Conservation (phyloP, 352 stramenopile species). For the Phytophthora palmivora region DNA sequence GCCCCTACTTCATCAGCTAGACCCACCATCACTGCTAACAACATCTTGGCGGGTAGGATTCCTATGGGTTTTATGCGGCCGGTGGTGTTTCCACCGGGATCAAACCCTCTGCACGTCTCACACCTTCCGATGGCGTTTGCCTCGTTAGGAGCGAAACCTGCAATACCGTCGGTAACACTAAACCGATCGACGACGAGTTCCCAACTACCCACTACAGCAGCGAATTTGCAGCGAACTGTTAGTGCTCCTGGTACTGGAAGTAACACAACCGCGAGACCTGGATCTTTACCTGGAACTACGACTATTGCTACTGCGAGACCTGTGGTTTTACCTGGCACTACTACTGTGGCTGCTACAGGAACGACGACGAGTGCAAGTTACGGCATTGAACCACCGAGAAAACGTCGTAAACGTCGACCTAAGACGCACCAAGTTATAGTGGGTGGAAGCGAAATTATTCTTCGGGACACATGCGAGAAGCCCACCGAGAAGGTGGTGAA, state of each 20-base stretch:
- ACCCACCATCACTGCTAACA: conserved; percentile 16
- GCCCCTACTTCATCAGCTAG: neutral
- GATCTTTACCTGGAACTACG: conserved; percentile 1
- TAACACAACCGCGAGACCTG: conserved; percentile 1
- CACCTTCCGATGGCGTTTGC: conserved; percentile 38
- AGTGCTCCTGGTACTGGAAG: conserved; percentile 17
- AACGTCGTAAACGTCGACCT: conserved; percentile 45
- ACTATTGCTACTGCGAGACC: neutral
- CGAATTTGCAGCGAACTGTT: conserved; percentile 10
- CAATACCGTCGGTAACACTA: conserved; percentile 28
- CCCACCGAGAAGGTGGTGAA: conserved; percentile 67
- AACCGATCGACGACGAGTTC: conserved; percentile 20
- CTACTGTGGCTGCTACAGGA: conserved; percentile 4
- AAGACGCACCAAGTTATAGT: conserved; percentile 66
- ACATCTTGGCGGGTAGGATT: conserved; percentile 28
- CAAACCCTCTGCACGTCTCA: conserved; percentile 28
- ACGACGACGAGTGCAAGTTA: conserved; percentile 10
- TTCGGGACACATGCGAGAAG: conserved; percentile 71
- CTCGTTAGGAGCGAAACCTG: conserved; percentile 30
- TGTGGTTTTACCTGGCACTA: neutral
- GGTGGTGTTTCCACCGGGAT: conserved; percentile 24
- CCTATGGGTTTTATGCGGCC: conserved; percentile 42
- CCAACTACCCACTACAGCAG: conserved; percentile 5
- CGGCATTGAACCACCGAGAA: conserved; percentile 16
- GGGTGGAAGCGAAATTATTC: conserved; percentile 47